These are phyloP conservation scores for Nicotiana benthamiana DNA, from an alignment of 257 asterid genomes.

Conservation along the genomic window DNA sequence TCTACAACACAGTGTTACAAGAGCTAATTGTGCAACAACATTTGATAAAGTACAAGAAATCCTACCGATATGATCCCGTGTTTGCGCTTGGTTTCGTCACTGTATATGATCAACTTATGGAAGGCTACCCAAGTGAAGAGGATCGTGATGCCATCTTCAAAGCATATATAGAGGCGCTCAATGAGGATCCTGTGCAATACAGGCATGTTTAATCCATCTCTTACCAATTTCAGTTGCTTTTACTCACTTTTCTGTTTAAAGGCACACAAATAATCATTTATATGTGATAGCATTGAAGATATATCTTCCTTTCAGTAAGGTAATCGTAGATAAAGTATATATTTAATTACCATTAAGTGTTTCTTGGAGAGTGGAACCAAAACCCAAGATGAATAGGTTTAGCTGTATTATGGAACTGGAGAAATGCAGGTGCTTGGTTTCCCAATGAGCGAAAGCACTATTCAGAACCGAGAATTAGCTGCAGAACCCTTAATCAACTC, in stretches of 20 bases:
- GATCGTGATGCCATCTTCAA: slow-evolving; percentile 76
- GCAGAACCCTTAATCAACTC: not conserved
- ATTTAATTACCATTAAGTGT: not conserved
- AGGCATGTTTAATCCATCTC: slow-evolving; percentile 36
- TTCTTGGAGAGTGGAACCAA: not conserved
- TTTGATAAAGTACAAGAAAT: slow-evolving; percentile 70
- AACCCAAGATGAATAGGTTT: not conserved
- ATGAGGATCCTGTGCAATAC: slow-evolving; percentile 81
- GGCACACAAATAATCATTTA: not conserved
- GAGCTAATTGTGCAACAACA: slow-evolving; percentile 95
- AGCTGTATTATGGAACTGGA: not conserved
- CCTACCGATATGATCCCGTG: slow-evolving; percentile 76
- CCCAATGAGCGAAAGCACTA: not conserved
- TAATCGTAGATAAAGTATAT: not conserved
- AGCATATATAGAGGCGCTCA: slow-evolving; percentile 70
- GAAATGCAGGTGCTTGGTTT: not conserved
- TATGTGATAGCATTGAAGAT: not conserved
- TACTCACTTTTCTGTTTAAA: not conserved
- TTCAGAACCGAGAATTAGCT: not conserved
- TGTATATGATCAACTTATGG: slow-evolving; percentile 88
- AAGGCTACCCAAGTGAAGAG: slow-evolving; percentile 76
- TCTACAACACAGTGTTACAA: slow-evolving; percentile 76
- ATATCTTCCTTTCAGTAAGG: not conserved
- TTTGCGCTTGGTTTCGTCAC: slow-evolving; percentile 95
- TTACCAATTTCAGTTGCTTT: not conserved